Evolutionary conservation across 306 rosid species (phyloP).

Genomic region (Acacia acuminata): DNA sequence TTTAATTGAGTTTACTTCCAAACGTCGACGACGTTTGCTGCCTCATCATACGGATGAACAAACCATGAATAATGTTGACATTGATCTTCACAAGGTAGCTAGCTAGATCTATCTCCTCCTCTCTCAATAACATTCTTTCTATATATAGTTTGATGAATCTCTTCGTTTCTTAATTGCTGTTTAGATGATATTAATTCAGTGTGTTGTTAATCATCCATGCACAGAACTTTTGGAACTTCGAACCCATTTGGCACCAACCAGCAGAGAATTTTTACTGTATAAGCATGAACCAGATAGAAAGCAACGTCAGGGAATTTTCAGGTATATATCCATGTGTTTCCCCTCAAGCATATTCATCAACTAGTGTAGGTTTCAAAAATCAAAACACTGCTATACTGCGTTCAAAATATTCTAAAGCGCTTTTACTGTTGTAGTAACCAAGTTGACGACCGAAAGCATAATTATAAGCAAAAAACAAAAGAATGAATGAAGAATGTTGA

Average conservation of each 20-base stretch:
- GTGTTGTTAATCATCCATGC: background rate
- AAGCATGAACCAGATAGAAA: conserved; percentile 52
- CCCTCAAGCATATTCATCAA: background rate
- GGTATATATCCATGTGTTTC: conserved; percentile 27
- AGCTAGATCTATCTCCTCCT: background rate
- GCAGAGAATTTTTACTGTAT: conserved; percentile 50
- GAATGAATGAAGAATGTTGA: conserved; percentile 9
- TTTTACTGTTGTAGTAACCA: conserved; percentile 17
- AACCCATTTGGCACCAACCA: conserved; percentile 51
- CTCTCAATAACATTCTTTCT: background rate
- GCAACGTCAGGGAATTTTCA: conserved; percentile 41
- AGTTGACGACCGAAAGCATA: conserved; percentile 28
- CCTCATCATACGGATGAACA: conserved; percentile 29
- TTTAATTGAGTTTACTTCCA: conserved; percentile 66
- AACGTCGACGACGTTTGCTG: conserved; percentile 78
- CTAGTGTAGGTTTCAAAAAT: background rate
- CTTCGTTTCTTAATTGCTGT: background rate
- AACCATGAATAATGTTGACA: conserved; percentile 28
- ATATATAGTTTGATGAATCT: background rate
- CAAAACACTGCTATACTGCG: background rate
- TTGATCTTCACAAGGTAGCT: conserved; percentile 41
- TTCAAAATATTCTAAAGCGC: conserved; percentile 13
- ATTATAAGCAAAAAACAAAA: conserved; percentile 26
- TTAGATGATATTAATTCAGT: conserved; percentile 27
- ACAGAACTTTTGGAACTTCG: conserved; percentile 60